Evolutionary conservation across 164 flowering plant species (phyloP).

Genomic region (Umbellularia californica): DNA sequence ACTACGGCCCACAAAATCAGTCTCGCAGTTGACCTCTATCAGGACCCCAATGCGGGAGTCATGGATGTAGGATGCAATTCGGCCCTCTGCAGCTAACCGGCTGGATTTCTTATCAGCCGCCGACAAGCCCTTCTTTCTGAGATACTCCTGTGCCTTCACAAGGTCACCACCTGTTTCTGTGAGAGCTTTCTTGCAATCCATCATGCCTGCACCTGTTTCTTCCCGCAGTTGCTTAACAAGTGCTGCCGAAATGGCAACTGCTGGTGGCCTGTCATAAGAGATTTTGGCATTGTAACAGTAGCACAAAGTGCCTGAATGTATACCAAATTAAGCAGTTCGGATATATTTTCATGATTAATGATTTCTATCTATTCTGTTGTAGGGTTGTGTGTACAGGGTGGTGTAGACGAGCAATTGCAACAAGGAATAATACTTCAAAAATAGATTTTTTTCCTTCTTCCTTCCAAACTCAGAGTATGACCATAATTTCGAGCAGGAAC

Average conservation of each 20-base stretch:
- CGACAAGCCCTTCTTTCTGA: constrained; percentile 92
- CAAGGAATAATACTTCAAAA: background rate
- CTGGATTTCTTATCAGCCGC: constrained; percentile 93
- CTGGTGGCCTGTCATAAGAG: constrained; percentile 50
- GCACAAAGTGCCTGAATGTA: background rate
- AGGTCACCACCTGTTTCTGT: constrained; percentile 90
- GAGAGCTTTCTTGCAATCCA: constrained; percentile 99
- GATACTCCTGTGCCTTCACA: constrained; percentile 91
- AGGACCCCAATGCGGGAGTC: constrained; percentile 93
- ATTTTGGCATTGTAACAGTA: background rate
- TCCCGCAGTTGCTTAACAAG: constrained; percentile 89
- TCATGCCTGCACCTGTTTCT: constrained; percentile 99
- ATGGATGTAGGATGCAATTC: constrained; percentile 90
- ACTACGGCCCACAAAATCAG: constrained; percentile 92
- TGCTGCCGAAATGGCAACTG: constrained; percentile 69
- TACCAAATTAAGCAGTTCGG: background rate
- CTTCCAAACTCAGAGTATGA: too few species aligned
- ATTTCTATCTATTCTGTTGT: background rate
- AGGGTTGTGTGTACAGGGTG: background rate
- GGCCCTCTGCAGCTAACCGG: constrained; percentile 90
- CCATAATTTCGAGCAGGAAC: too few species aligned
- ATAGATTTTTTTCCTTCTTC: too few species aligned
- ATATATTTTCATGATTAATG: too few species aligned
- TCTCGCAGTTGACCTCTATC: constrained; percentile 94
- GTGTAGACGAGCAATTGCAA: background rate